phyloP scores from a whole-genome alignment of 345 rosid species.

The Melaleuca quinquenervia region DNA sequence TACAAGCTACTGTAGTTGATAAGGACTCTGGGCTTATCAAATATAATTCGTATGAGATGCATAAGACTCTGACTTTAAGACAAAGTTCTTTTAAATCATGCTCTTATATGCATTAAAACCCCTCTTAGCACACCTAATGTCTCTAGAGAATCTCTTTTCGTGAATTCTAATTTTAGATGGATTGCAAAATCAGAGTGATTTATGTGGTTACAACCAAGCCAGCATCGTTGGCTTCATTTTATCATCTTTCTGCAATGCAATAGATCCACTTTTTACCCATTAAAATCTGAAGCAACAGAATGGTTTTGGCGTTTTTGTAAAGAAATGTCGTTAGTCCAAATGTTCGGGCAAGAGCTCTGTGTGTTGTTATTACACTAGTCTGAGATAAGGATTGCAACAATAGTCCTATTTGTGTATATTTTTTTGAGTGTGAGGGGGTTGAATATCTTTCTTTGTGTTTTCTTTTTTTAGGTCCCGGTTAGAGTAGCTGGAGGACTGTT shows the following conservation, averaged over 20 bases:
- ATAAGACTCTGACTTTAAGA: not conserved
- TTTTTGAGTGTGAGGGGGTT: not conserved
- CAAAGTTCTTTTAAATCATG: not conserved
- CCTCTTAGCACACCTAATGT: not conserved
- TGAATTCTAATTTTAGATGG: not conserved
- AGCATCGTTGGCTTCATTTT: not conserved
- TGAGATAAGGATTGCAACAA: not conserved
- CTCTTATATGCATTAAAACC: not conserved
- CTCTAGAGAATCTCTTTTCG: not conserved
- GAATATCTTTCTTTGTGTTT: not conserved
- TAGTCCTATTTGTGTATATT: not conserved
- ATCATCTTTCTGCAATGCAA: not conserved
- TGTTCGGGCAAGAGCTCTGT: not conserved
- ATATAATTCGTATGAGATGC: not conserved
- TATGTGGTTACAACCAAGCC: not conserved
- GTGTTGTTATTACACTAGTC: not conserved
- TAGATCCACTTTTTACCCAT: not conserved
- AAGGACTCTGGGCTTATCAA: not conserved
- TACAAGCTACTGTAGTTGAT: not conserved
- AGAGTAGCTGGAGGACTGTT: conserved; percentile 96
- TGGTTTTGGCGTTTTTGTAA: not conserved
- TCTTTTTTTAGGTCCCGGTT: conserved; percentile 62
- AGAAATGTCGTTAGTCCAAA: not conserved
- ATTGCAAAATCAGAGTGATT: not conserved
- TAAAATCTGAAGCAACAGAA: not conserved